A percentile compares a stretch with the other conserved stretches of the same genome.
Evolutionary conservation across 257 asterid genomes (phyloP).

Genomic region (Lavandula angustifolia): DNA sequence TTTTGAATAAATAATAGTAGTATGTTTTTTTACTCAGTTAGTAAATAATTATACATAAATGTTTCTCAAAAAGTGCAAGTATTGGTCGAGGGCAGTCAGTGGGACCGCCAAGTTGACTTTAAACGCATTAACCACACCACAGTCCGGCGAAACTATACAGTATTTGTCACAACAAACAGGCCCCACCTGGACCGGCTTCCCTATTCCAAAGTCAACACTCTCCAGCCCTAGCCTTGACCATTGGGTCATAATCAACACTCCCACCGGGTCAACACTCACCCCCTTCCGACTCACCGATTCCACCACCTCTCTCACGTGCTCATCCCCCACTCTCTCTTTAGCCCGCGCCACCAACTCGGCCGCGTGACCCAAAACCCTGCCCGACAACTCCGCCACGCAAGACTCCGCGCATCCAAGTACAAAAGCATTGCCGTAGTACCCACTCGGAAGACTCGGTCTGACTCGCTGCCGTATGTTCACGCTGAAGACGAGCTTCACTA

Average conservation of each 20-base stretch:
- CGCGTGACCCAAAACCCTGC: conserved; percentile 39
- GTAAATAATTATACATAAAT: neutral
- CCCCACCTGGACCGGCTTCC: conserved; percentile 55
- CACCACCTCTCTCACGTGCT: conserved; percentile 61
- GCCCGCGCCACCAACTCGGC: conserved; percentile 49
- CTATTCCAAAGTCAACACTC: conserved; percentile 66
- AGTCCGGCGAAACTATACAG: conserved; percentile 54
- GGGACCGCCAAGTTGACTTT: conserved; percentile 67
- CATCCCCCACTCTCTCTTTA: conserved; percentile 55
- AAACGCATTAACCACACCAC: conserved; percentile 30
- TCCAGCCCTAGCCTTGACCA: conserved; percentile 76
- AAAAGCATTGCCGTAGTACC: conserved; percentile 71
- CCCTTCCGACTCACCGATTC: conserved; percentile 50
- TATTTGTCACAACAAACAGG: conserved; percentile 55
- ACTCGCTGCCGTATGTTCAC: conserved; percentile 57
- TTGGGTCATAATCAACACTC: conserved; percentile 64
- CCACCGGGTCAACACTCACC: conserved; percentile 58
- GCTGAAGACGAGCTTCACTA: conserved; percentile 53
- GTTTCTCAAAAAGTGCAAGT: conserved; percentile 39
- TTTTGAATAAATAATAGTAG: too few species aligned
- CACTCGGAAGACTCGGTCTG: conserved; percentile 53
- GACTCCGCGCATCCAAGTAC: conserved; percentile 61
- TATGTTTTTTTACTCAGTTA: too few species aligned
- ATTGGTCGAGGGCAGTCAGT: conserved; percentile 46
- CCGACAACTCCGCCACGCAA: conserved; percentile 37